phyloP scores from a whole-genome alignment of 495 filamentous ascomycete species.

The Xylaria telfairii region DNA sequence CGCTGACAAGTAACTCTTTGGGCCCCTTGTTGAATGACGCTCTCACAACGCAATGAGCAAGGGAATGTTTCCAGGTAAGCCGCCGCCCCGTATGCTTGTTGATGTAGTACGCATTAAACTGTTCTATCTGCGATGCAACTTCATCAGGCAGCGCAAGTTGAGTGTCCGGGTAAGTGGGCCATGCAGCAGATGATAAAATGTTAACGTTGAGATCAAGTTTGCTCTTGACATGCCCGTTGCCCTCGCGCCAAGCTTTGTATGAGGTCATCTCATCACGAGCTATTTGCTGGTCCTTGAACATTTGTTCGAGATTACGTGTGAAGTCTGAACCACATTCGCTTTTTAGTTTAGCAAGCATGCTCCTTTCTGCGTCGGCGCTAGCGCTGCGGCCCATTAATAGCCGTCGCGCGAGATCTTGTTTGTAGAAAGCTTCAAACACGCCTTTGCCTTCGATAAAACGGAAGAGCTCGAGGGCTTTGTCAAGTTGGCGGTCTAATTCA shows the following conservation, averaged over 20 bases:
- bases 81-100: slow-evolving; percentile 84
- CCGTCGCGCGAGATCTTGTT: slow-evolving; percentile 89
- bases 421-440: slow-evolving; percentile 98
- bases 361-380: slow-evolving; percentile 91
- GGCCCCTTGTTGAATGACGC: slow-evolving; percentile 76
- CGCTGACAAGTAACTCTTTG: slow-evolving; percentile 86
- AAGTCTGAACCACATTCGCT: slow-evolving; percentile 92
- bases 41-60: slow-evolving; percentile 84
- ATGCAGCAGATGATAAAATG: slow-evolving; percentile 84
- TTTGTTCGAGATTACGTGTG: slow-evolving; percentile 95
- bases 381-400: slow-evolving; percentile 90
- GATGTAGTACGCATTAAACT: slow-evolving; percentile 83
- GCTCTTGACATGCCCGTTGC: slow-evolving; percentile 54
- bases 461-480: slow-evolving; percentile 91
- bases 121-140: slow-evolving; percentile 68
- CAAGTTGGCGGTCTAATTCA: slow-evolving; percentile 86
- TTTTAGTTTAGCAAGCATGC: slow-evolving; percentile 90
- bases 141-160: slow-evolving; percentile 75
- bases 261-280: slow-evolving; percentile 81
- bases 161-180: slow-evolving; percentile 90
- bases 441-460: slow-evolving; percentile 97
- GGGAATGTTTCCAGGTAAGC: slow-evolving; percentile 88
- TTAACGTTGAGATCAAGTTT: slow-evolving; percentile 83
- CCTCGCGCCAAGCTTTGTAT: slow-evolving; percentile 63
- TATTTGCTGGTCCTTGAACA: slow-evolving; percentile 98